These are phyloP conservation scores for Pseudocercospora eumusae DNA, from an alignment of 2,329 filamentous ascomycete species.

Conservation along the genomic window DNA sequence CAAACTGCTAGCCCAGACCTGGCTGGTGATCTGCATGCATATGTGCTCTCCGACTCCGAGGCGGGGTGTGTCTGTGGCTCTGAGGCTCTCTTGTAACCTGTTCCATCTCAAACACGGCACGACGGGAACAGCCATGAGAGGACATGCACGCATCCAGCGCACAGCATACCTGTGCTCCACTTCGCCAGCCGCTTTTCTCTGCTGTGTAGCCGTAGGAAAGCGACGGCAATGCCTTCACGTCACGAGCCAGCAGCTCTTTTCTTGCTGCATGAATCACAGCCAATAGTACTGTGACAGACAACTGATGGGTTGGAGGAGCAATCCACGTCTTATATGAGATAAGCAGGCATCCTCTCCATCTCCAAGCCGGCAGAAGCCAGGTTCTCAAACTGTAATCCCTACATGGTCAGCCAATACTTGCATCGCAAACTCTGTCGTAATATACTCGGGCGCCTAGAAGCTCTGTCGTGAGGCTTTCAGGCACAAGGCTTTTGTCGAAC, in stretches of 20 bases:
- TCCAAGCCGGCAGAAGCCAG: constrained; percentile 13
- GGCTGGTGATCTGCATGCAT: constrained; percentile 7
- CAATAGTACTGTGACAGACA: constrained; percentile 17
- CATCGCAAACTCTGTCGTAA: constrained; percentile 5
- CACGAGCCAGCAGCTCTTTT: constrained; percentile 15
- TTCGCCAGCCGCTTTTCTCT: not conserved
- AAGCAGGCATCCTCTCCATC: constrained; percentile 17
- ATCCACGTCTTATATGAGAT: constrained; percentile 15
- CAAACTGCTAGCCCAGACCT: constrained; percentile 4
- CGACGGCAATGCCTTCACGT: constrained; percentile 10
- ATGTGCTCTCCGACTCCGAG: constrained; percentile 7
- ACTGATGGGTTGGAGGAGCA: constrained; percentile 9
- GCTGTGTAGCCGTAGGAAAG: not conserved
- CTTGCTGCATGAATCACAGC: constrained; percentile 18
- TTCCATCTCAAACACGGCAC: constrained; percentile 6
- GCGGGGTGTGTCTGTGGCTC: constrained; percentile 4
- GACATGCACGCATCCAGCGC: constrained; percentile 9
- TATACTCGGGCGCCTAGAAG: constrained; percentile 5
- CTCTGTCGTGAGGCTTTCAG: not conserved
- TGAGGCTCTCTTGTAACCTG: too few relatives aligned
- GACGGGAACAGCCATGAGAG: constrained; percentile 4
- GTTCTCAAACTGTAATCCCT: not conserved
- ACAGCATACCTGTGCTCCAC: constrained; percentile 6
- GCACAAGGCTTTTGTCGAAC: not conserved
- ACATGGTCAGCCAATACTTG: constrained; percentile 9